Conservation (phyloP, 164 flowering plant genomes). For the Berberis thunbergii region DNA sequence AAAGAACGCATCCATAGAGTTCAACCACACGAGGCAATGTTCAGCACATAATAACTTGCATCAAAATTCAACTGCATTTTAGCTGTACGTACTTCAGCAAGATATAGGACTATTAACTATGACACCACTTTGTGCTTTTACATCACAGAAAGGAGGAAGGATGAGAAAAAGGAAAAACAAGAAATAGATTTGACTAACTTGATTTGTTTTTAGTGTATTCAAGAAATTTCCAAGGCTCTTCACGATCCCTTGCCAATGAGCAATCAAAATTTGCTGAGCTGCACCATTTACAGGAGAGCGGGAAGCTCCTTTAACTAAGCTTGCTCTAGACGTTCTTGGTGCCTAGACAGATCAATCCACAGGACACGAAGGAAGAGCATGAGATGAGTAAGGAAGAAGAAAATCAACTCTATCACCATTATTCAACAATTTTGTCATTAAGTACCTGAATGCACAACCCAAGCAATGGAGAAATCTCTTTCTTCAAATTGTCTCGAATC, state of each 20-base stretch:
- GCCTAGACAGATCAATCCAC: slow-evolving; percentile 39
- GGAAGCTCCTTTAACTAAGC: slow-evolving; percentile 88
- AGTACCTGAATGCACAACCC: slow-evolving; percentile 95
- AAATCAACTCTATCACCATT: neutral
- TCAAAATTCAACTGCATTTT: too few species aligned
- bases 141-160: neutral
- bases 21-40: too few species aligned
- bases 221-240: slow-evolving; percentile 84
- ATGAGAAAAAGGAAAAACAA: slow-evolving; percentile 2
- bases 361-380: slow-evolving; percentile 1
- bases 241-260: slow-evolving; percentile 99
- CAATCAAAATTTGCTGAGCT: slow-evolving; percentile 88
- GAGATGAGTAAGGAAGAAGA: neutral
- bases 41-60: too few species aligned
- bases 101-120: neutral
- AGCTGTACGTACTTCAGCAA: too few species aligned
- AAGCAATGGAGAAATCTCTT: slow-evolving; percentile 95
- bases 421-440: neutral
- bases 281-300: slow-evolving; percentile 73
- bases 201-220: slow-evolving; percentile 70
- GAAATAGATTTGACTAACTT: slow-evolving; percentile 40
- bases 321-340: slow-evolving; percentile 95
- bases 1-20: too few species aligned
- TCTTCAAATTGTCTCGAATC: slow-evolving; percentile 94
- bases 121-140: neutral